phyloP scores from a whole-genome alignment of 176 grass and related monocot genomes.

The Musa troglodytarum region DNA sequence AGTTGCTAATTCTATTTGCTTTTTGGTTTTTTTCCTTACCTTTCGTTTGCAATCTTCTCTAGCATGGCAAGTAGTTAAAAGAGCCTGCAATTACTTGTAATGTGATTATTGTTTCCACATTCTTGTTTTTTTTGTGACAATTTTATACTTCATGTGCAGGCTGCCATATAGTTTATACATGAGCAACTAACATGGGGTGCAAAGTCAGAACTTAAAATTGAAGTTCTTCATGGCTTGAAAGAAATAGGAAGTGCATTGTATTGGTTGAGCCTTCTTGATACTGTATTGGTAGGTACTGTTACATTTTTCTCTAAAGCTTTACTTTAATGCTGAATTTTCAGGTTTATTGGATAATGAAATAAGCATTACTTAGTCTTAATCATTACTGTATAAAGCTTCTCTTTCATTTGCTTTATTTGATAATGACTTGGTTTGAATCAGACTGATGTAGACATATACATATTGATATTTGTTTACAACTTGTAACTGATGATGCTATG shows the following conservation, averaged over 20 bases:
- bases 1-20: too few species aligned
- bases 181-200: slow-evolving; percentile 93
- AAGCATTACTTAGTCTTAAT: neutral
- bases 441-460: too few species aligned
- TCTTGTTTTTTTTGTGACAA: neutral
- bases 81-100: neutral
- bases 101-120: neutral
- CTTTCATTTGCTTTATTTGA: too few species aligned
- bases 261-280: slow-evolving; percentile 95
- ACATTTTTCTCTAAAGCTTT: neutral
- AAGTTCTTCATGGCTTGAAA: slow-evolving; percentile 84
- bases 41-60: neutral
- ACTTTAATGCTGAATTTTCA: neutral
- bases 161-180: slow-evolving; percentile 89
- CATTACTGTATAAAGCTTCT: too few species aligned
- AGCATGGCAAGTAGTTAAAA: neutral
- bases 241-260: slow-evolving; percentile 97
- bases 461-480: too few species aligned
- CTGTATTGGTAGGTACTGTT: slow-evolving; percentile 65
- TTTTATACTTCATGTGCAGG: slow-evolving; percentile 43
- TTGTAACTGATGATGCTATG: too few species aligned
- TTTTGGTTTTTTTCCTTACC: too few species aligned
- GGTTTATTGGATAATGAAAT: neutral
- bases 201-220: slow-evolving; percentile 68
- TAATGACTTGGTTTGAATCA: too few species aligned